These are phyloP conservation scores for Boletus pseudo-olivaceus DNA, from an alignment of 768 basidiomycete genomes.

Conservation along the genomic window DNA sequence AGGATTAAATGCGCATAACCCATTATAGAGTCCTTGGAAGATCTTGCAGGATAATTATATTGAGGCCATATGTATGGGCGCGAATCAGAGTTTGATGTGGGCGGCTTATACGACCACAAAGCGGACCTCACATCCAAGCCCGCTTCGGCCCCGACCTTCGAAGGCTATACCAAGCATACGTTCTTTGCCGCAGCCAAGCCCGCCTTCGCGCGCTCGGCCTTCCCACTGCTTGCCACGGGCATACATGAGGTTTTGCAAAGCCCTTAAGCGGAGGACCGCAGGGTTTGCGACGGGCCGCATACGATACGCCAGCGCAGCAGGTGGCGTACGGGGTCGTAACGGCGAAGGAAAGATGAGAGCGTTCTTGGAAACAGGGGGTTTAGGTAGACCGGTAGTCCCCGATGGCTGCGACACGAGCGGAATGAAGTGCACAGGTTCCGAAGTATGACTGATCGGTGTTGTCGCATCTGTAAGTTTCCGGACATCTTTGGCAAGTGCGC, in stretches of 20 bases:
- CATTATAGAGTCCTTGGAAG: slow-evolving; percentile 26
- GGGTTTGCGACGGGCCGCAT: slow-evolving; percentile 61
- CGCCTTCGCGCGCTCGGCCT: slow-evolving; percentile 46
- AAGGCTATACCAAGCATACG: slow-evolving; percentile 56
- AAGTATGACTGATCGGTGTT: slow-evolving; percentile 8
- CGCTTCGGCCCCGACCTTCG: slow-evolving; percentile 58
- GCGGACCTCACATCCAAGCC: slow-evolving; percentile 41
- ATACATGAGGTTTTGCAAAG: slow-evolving; percentile 55
- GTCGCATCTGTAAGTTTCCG: slow-evolving; percentile 34
- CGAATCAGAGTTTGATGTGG: background rate
- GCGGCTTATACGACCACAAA: slow-evolving; percentile 28
- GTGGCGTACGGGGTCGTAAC: slow-evolving; percentile 38
- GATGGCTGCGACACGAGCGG: slow-evolving; percentile 37
- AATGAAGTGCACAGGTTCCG: slow-evolving; percentile 38
- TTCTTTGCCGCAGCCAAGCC: slow-evolving; percentile 54
- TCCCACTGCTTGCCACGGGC: slow-evolving; percentile 45
- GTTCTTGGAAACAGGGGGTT: slow-evolving; percentile 31
- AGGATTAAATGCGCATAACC: slow-evolving; percentile 33
- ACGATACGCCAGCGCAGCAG: slow-evolving; percentile 37
- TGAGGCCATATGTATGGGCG: slow-evolving; percentile 1
- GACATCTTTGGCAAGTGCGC: slow-evolving; percentile 43
- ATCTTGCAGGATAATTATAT: slow-evolving; percentile 10
- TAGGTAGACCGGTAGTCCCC: slow-evolving; percentile 26
- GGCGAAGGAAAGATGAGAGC: slow-evolving; percentile 40
- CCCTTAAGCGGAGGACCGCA: slow-evolving; percentile 52